Evolutionary conservation across 345 rosid species (phyloP).

Genomic region (sweet orange (Citrus sinensis)): DNA sequence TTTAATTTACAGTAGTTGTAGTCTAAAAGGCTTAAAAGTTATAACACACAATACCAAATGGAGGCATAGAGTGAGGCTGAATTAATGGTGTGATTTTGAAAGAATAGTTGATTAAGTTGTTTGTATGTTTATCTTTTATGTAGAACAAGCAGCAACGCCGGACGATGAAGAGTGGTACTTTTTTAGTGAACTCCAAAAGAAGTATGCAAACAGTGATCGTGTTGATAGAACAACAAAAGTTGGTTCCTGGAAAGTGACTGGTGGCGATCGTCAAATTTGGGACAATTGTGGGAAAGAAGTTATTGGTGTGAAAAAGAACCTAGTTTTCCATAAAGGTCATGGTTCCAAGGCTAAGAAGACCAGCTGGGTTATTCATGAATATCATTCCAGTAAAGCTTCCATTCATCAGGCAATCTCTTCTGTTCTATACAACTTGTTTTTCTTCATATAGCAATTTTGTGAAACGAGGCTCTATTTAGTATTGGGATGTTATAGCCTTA

Average conservation of each 20-base stretch:
- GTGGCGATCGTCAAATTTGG: conserved; percentile 20
- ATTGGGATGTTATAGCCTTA: background rate
- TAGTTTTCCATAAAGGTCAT: conserved; percentile 27
- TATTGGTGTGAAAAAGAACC: conserved; percentile 39
- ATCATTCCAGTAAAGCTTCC: background rate
- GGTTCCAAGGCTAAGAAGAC: background rate
- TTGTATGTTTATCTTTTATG: background rate
- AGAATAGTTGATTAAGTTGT: background rate
- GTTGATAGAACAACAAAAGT: conserved; percentile 23
- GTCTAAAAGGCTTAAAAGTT: too few relatives aligned
- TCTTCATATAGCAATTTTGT: background rate
- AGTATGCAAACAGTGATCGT: conserved; percentile 4
- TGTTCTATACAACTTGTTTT: background rate
- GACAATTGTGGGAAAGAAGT: conserved; percentile 6
- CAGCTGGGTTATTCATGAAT: background rate
- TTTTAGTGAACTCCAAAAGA: conserved; percentile 14
- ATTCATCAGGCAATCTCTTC: background rate
- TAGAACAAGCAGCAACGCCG: background rate
- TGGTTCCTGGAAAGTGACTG: conserved; percentile 48
- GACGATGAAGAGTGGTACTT: conserved; percentile 37
- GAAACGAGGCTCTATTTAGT: background rate
- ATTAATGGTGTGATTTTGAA: background rate
- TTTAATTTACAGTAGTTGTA: too few relatives aligned
- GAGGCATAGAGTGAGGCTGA: too few relatives aligned
- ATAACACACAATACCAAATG: too few relatives aligned